Percentiles rank a stretch among this genome's conserved stretches.
These are phyloP conservation scores for Wickerhamiella parazyma DNA, from an alignment of 805 yeast genomes.

Conservation along the genomic window DNA sequence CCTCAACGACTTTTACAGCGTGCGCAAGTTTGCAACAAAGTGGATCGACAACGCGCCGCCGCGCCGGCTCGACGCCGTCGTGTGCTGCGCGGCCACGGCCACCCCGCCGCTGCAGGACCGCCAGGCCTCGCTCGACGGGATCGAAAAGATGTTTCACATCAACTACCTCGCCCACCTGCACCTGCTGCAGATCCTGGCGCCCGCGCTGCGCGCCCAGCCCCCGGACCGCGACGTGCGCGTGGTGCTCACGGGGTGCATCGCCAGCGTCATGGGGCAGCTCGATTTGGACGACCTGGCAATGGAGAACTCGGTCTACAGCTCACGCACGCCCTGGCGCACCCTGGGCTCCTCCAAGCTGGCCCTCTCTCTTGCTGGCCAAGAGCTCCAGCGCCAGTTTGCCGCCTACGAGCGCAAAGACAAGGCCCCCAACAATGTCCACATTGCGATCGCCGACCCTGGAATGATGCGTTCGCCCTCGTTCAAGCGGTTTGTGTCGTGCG, in stretches of 20 bases:
- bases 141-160: constrained; percentile 71
- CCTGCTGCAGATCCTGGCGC: constrained; percentile 64
- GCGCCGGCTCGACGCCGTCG: constrained; percentile 75
- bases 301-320: constrained; percentile 41
- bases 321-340: constrained; percentile 52
- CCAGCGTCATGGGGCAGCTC: constrained; percentile 60
- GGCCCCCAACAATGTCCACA: constrained; percentile 52
- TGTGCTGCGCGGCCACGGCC: constrained; percentile 77
- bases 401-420: constrained; percentile 50
- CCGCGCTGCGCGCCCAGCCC: constrained; percentile 77
- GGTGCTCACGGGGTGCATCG: constrained; percentile 60
- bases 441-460: constrained; percentile 82
- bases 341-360: constrained; percentile 75
- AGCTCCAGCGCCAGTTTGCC: constrained; percentile 55
- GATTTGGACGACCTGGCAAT: constrained; percentile 48
- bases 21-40: constrained; percentile 80
- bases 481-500: constrained; percentile 63
- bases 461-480: constrained; percentile 78
- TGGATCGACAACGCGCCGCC: constrained; percentile 92
- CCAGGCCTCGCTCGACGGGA: constrained; percentile 60
- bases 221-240: constrained; percentile 89
- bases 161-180: constrained; percentile 77
- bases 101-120: constrained; percentile 59
- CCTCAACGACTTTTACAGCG: constrained; percentile 52
- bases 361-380: constrained; percentile 61